These are phyloP conservation scores for Macrophomina pseudophaseolina DNA, from an alignment of 2,329 filamentous ascomycete genomes.

Conservation along the genomic window DNA sequence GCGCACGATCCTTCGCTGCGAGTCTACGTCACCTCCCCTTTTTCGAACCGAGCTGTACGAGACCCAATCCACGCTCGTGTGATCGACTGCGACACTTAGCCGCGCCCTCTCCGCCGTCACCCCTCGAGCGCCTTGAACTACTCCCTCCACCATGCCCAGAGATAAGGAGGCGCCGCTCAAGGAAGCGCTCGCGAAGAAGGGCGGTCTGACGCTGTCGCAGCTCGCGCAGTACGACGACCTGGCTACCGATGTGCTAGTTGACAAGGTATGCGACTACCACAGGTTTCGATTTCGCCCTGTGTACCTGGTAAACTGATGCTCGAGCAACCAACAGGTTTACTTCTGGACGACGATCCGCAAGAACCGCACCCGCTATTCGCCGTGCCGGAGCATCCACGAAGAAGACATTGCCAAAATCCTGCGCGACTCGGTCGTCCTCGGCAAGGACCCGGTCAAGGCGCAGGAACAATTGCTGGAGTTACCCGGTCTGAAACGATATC, in stretches of 20 bases:
- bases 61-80: conserved; percentile 6
- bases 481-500: conserved; percentile 76
- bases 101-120: conserved; percentile 7
- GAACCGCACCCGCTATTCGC: conserved; percentile 84
- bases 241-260: conserved; percentile 90
- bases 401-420: conserved; percentile 66
- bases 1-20: conserved; percentile 26
- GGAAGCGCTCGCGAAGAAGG: conserved; percentile 62
- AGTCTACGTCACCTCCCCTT: conserved; percentile 26
- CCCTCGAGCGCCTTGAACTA: neutral
- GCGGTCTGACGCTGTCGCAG: conserved; percentile 82
- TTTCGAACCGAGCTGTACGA: conserved; percentile 6
- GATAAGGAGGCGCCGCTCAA: conserved; percentile 48
- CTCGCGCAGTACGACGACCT: conserved; percentile 94
- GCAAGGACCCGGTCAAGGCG: conserved; percentile 72
- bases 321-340: conserved; percentile 68
- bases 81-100: conserved; percentile 8
- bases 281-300: conserved; percentile 32
- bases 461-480: conserved; percentile 73
- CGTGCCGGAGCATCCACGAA: conserved; percentile 77
- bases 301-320: conserved; percentile 6
- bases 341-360: conserved; percentile 98
- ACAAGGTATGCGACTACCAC: conserved; percentile 71
- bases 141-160: conserved; percentile 17
- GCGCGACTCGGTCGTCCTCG: conserved; percentile 71